Conservation (phyloP, 441 rosid genomes). For the Erodium texanum region DNA sequence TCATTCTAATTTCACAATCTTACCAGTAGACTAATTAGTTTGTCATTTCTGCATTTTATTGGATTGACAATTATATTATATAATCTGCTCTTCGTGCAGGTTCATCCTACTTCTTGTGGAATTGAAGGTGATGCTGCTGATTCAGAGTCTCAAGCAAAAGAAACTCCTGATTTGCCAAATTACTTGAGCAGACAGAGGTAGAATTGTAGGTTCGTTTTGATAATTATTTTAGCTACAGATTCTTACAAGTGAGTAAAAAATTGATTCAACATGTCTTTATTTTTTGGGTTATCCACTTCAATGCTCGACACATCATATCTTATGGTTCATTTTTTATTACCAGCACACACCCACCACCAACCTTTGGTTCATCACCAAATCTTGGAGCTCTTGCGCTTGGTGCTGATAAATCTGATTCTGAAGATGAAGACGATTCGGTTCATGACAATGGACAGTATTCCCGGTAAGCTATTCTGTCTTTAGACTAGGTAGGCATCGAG, state of each 20-base stretch:
- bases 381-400: slow-evolving; percentile 59
- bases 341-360: slow-evolving; percentile 74
- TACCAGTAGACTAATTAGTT: neutral
- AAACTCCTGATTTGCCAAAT: neutral
- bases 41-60: neutral
- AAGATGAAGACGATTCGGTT: slow-evolving; percentile 47
- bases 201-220: neutral
- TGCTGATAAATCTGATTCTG: slow-evolving; percentile 21
- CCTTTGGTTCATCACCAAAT: slow-evolving; percentile 69
- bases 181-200: slow-evolving; percentile 5
- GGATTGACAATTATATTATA: neutral
- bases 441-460: slow-evolving; percentile 60
- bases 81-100: neutral
- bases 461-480: slow-evolving; percentile 36
- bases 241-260: neutral
- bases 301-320: neutral
- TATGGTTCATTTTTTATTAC: slow-evolving; percentile 12
- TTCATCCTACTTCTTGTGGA: neutral
- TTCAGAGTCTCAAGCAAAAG: neutral
- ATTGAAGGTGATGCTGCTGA: neutral
- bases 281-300: neutral
- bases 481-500: neutral
- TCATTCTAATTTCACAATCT: neutral
- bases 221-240: neutral
- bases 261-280: neutral